phyloP scores from a whole-genome alignment of 2,329 filamentous ascomycete genomes.

The Clarireedia paspali region DNA sequence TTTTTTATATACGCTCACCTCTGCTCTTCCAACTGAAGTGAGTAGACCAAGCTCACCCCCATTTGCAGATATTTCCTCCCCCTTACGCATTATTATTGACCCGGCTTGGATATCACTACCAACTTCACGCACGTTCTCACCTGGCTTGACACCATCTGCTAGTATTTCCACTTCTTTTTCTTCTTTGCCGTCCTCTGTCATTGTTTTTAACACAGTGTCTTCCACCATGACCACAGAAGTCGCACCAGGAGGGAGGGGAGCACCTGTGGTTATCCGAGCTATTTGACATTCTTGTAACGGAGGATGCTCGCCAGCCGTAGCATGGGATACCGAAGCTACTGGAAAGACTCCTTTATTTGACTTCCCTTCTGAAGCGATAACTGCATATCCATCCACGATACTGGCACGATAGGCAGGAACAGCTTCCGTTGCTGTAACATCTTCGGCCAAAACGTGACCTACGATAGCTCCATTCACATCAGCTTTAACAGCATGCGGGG shows the following conservation, averaged over 20 bases:
- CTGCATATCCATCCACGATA: constrained; percentile 93
- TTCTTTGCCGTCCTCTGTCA: constrained; percentile 73
- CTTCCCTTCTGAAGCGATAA: constrained; percentile 57
- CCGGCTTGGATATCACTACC: constrained; percentile 77
- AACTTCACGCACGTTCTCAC: constrained; percentile 85
- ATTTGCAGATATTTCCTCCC: constrained; percentile 75
- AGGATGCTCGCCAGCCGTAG: constrained; percentile 60
- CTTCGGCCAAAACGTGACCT: constrained; percentile 69
- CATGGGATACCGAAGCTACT: constrained; percentile 80
- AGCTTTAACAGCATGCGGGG: constrained; percentile 45
- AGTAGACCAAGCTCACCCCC: constrained; percentile 90
- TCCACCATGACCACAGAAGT: constrained; percentile 96
- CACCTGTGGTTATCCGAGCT: constrained; percentile 88
- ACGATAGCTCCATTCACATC: constrained; percentile 60
- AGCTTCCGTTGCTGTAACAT: constrained; percentile 70
- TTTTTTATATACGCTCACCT: constrained; percentile 65
- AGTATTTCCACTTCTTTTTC: constrained; percentile 85
- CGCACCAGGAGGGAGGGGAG: constrained; percentile 79
- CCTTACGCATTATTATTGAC: constrained; percentile 62
- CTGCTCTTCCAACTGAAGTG: constrained; percentile 69
- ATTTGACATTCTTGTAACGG: constrained; percentile 66
- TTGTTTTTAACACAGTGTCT: constrained; percentile 70
- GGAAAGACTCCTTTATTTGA: constrained; percentile 73
- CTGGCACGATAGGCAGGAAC: constrained; percentile 93
- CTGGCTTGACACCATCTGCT: constrained; percentile 62